Evolutionary conservation across 2,329 filamentous ascomycete genomes (phyloP).

Genomic region (Fusarium continuum): DNA sequence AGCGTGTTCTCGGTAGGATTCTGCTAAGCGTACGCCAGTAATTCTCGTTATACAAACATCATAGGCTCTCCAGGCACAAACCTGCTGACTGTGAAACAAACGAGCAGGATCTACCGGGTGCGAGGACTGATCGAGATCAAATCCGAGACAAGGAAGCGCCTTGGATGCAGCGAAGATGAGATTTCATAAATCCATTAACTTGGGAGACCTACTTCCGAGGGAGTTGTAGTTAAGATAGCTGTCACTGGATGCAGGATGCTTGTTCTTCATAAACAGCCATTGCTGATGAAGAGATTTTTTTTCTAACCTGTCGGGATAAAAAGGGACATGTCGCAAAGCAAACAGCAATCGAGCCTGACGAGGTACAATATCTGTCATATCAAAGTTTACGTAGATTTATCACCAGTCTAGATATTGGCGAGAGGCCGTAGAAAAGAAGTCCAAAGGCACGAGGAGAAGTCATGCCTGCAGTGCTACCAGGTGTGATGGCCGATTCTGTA

Average conservation of each 20-base stretch:
- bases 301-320: neutral
- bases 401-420: neutral
- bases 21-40: neutral
- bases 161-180: too few relatives aligned
- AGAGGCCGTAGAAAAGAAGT: neutral
- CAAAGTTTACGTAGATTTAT: neutral
- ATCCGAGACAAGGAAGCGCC: too few relatives aligned
- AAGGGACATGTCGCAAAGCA: neutral
- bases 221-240: too few relatives aligned
- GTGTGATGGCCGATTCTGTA: accelerated
- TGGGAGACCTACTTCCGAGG: too few relatives aligned
- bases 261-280: neutral
- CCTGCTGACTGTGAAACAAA: neutral
- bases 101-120: too few relatives aligned
- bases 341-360: accelerated
- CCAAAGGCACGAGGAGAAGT: neutral
- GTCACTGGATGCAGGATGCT: neutral
- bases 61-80: neutral
- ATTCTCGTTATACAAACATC: neutral
- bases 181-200: too few relatives aligned
- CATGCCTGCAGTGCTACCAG: neutral
- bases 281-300: neutral
- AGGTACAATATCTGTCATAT: neutral
- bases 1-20: neutral
- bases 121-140: too few relatives aligned